Evolutionary conservation across 495 filamentous ascomycete genomes (phyloP), one percentile per base, ranked within the genome.

Genomic region (Polyplosphaeria fusca): DNA sequence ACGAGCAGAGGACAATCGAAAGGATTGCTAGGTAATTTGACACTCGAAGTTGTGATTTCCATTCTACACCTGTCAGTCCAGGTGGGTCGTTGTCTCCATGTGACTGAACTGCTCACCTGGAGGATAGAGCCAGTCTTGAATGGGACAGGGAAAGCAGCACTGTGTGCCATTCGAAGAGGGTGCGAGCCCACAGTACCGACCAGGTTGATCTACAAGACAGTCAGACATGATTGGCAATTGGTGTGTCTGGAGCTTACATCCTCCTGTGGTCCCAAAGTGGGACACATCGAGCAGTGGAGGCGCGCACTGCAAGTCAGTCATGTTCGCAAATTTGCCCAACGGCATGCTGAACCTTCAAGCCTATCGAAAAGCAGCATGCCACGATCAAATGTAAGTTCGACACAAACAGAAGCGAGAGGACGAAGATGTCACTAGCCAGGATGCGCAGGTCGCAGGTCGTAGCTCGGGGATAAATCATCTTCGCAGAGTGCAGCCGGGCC

Each of bases 121-220:
- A 16, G 61, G 55, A 48, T 68, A 73, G 5, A 70, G 32, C 65
- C 63, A 71, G 14, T 69, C 53, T 43, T 67, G 53, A 18, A 68
- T 52, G 3, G 69, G 69, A 52, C 71, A 73, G 3, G 69, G 69
- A 19, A 73, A 63, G 53, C 69, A 73, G 54, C 68, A 72, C 22
- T 30, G 43, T 13, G 63, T 50, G 5, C 44, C 58, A 42, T 63
- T 47, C 35, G 55, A 40, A n/a, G 47, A 55, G 5, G 44, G 49
- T 9, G 49, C 65, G 1, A 63, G 52, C 20, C 66, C 67, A 43
- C 70, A 71, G 41, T 71, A 71, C 18, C 68, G 46, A 1, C 67
- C 68, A 13, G 44, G 25, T 20, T 65, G 38, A 50, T 73, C 70
- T 72, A 16, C 16, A 13, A 19, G 32, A 28, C n/a, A 5, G 12